Base-by-base conservation (phyloP, 805 yeast genomes). In the Barnettozyma wickerhamii region DNA sequence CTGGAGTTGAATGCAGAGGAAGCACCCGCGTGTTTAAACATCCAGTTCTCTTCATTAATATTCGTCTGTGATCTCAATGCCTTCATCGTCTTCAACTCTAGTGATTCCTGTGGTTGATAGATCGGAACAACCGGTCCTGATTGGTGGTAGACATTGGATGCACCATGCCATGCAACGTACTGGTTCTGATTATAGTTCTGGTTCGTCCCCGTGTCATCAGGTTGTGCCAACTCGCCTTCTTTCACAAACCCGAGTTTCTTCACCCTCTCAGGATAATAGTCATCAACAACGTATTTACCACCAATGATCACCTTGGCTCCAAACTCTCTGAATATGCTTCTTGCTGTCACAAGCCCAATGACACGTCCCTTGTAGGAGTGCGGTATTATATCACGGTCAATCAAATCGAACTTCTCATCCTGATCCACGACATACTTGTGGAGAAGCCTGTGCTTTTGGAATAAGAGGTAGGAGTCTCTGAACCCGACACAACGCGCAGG, bases 401-500 rank as follows among this genome's bases (percentile, higher is more conserved):
- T 87, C 53, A 93, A 66, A 53, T 86, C 91, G 64, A 75, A 75
- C 59, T 91, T 91, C 58, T 89, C 95, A 14, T 76, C 84, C 46
- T 84, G 86, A 10, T 76, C 70, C 34, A 90, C 69, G 10, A 84
- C 77, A 46, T 83, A 75, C 56, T 90, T 88, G 66, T 74, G 82
- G 38, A 93, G 68, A 37, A 77, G 70, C 37, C 79, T 75, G 64
- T 91, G 96, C 37, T 89, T 84, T 58, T 90, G 95, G 65, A 91
- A 89, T 45, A 91, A 70, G 39, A 89, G 68, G 55, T 91, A 89
- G 3, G 96, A 86, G 58, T 91, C 97, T 51, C 96, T 74, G 65
- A 89, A 86, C 4, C 97, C 98, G 46, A 91, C 88, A 55, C 91
- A 79, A 51, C 98, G 75, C 1, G 99, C 97, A 3, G 96, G 96